phyloP scores from a whole-genome alignment of 1,284 basidiomycete species.

The Xanthoconium separans region DNA sequence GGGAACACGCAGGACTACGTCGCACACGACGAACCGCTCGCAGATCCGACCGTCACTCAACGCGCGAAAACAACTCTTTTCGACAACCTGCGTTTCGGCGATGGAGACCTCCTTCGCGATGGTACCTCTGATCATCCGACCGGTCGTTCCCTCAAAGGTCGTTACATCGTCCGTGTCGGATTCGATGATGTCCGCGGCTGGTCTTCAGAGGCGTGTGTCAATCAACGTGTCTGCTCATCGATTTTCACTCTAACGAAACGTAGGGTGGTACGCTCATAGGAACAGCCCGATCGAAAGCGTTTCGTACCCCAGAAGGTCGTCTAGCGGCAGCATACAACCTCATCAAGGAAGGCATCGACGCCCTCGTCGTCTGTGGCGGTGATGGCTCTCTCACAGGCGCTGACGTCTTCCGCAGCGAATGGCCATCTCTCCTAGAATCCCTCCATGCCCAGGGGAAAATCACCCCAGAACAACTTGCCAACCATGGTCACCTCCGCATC shows the following conservation, averaged over 20 bases:
- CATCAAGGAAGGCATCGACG: conserved; percentile 95
- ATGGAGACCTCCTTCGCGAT: conserved; percentile 86
- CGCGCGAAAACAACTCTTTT: conserved; percentile 43
- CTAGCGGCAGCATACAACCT: conserved; percentile 87
- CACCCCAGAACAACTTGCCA: conserved; percentile 66
- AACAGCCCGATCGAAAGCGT: conserved; percentile 87
- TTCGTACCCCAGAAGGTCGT: conserved; percentile 87
- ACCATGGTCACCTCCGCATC: conserved; percentile 87
- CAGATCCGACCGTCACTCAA: conserved; percentile 21
- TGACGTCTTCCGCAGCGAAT: conserved; percentile 91
- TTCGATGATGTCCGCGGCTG: conserved; percentile 99
- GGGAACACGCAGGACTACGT: conserved; percentile 53
- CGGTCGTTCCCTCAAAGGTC: conserved; percentile 59
- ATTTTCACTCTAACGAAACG: neutral
- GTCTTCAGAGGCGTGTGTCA: conserved; percentile 73
- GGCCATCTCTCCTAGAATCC: conserved; percentile 79
- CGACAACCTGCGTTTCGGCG: conserved; percentile 83
- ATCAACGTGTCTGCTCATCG: neutral
- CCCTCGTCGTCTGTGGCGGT: conserved; percentile 94
- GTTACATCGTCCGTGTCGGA: conserved; percentile 94
- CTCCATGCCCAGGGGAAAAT: conserved; percentile 75
- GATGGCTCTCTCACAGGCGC: conserved; percentile 97
- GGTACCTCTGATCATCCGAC: conserved; percentile 51
- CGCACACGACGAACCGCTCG: conserved; percentile 16
- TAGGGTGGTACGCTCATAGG: conserved; percentile 97